Base-by-base conservation (phyloP, 768 basidiomycete genomes). In the Mycena olivaceomarginata region DNA sequence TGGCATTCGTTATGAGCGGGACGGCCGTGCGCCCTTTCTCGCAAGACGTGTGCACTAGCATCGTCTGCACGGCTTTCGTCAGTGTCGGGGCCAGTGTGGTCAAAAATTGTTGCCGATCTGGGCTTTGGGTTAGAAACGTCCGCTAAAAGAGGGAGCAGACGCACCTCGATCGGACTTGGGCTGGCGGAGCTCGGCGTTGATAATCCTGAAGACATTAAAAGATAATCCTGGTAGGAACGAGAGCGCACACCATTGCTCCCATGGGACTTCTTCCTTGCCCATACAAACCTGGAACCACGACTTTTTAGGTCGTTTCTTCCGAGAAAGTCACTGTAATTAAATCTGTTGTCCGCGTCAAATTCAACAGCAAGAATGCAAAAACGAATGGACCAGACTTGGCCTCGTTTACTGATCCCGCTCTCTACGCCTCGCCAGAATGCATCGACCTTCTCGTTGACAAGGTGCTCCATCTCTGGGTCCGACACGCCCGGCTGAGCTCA, bases 201-300 rank as follows among this genome's bases (percentile, higher is more conserved):
- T 92, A 16, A 93, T 86, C 95, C 95, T 96, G 81, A 45, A 15
- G 31, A 20, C 18, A 25, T 18, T 68, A 53, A 64, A 62, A 41
- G 16, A 11, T 5, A 37, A 2, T n/a, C 31, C 18, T 46, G 9
- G 37, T 71, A 56, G 12, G 63, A 37, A 13, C 20, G 5, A 53
- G 64, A 41, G 20, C 15, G 72, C 87, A 8, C 15, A 95, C 96
- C 96, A 97, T 85, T 95, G 93, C 83, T 97, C 96, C 96, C 96
- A 97, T 68, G 95, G 92, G 16, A 96, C 91, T 31, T 96, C 95
- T 82, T 97, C 96, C 85, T 97, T 94, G 1, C 90, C 93, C 79
- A 90, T 88, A 53, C 92, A 93, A 13, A 91, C 91, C 67, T 90
- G 90, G 80, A 96, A 95, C 95, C 95, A 96, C 18, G 92, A 90